Evolutionary conservation across 805 yeast genomes (phyloP).

Genomic region (Candida nonsorbophila): DNA sequence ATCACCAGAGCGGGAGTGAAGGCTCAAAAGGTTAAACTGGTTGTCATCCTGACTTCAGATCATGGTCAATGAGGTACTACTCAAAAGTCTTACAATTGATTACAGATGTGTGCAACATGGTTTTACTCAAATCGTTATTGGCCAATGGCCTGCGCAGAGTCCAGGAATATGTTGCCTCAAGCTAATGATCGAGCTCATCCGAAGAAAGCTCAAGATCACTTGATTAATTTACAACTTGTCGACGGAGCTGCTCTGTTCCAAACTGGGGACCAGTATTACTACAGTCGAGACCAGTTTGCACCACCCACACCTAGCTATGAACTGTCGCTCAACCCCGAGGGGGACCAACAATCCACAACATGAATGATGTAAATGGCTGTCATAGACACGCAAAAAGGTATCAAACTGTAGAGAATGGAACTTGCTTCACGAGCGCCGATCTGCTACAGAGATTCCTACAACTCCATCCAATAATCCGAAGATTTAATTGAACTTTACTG

Average conservation of each 20-base stretch:
- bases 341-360: constrained; percentile 28
- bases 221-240: constrained; percentile 87
- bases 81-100: too few relatives aligned
- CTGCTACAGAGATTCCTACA: constrained; percentile 44
- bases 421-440: constrained; percentile 75
- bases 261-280: constrained; percentile 1
- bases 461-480: constrained; percentile 22
- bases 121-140: constrained; percentile 97
- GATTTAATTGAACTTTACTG: constrained; percentile 28
- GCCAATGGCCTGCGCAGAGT: constrained; percentile 92
- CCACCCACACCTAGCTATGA: constrained; percentile 3
- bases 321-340: constrained; percentile 50
- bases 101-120: constrained; percentile 98
- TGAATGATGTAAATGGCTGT: constrained; percentile 3
- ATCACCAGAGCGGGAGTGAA: too few relatives aligned
- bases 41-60: too few relatives aligned
- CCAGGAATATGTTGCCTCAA: constrained; percentile 98
- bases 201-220: constrained; percentile 56
- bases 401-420: constrained; percentile 17
- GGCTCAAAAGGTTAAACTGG: too few relatives aligned
- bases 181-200: constrained; percentile 58
- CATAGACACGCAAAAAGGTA: constrained; percentile 1
- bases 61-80: too few relatives aligned
- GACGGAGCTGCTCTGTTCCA: constrained; percentile 94
- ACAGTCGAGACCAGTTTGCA: constrained; percentile 1